These are phyloP conservation scores for Kazachstania martiniae DNA, from an alignment of 805 yeast species.

Conservation along the genomic window DNA sequence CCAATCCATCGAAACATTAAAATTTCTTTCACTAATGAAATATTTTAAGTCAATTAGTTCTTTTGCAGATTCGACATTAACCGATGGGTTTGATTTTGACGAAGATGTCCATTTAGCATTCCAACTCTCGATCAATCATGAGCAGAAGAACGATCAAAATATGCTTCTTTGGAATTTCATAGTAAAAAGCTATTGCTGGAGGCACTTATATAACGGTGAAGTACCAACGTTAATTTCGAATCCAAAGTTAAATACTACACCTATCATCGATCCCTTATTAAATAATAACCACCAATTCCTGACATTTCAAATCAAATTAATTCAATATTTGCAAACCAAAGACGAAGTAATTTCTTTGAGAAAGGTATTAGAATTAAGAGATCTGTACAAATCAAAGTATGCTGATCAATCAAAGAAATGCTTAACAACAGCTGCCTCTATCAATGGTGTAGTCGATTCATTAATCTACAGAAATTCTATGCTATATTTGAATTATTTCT, in stretches of 20 bases:
- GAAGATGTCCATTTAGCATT: conserved; percentile 24
- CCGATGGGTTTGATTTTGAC: conserved; percentile 13
- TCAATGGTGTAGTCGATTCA: conserved; percentile 20
- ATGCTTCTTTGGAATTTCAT: conserved; percentile 22
- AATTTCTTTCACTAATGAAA: conserved; percentile 16
- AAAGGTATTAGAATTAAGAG: conserved; percentile 12
- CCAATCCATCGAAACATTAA: conserved; percentile 11
- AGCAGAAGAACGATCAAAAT: conserved; percentile 12
- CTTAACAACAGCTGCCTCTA: conserved; percentile 13
- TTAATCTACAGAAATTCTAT: conserved; percentile 20
- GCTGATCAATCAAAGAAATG: conserved; percentile 18
- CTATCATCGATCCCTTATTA: conserved; percentile 19
- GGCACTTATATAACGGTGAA: conserved; percentile 22
- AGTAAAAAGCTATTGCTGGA: conserved; percentile 21
- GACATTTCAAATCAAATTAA: conserved; percentile 15
- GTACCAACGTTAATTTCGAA: conserved; percentile 13
- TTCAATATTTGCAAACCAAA: conserved; percentile 20
- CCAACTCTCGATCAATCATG: conserved; percentile 18
- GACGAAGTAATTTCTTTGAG: conserved; percentile 14
- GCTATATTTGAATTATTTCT: conserved; percentile 14
- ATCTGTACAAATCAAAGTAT: conserved; percentile 11
- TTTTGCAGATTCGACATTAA: conserved; percentile 3
- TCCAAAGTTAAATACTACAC: conserved; percentile 9
- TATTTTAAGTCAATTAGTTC: conserved; percentile 11
- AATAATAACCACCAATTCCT: conserved; percentile 12